Base-by-base conservation (phyloP, 768 basidiomycete genomes). In the Tephrocybe sp. region DNA sequence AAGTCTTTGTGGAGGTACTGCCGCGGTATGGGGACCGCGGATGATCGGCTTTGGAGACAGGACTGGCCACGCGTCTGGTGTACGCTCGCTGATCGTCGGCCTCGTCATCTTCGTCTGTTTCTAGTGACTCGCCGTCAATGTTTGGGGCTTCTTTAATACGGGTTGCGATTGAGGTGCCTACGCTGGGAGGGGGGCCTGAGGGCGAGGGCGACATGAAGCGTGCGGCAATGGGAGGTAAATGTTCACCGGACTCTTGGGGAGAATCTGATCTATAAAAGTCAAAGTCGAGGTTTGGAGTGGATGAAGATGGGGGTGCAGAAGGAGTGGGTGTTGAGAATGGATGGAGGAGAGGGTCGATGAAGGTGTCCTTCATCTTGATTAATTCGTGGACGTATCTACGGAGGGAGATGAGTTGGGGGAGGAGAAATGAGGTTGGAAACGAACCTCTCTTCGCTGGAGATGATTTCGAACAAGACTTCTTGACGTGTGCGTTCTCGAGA, bases 391-490 rank as follows among this genome's bases (percentile, higher is more conserved):
- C 92, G 63, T 98, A 98, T 83, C 94, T 97, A 50, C 25, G 46
- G 50, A 53, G 60, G 47, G 63, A 44, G 31, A 34, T 18, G 38
- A 44, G 24, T 52, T 53, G 28, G 34, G 9, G 44, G 39, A 13
- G 43, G 46, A 32, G 40, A 24, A 16, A 47, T 32, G 9, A 6
- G 4, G 16, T 7, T 24, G 37, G 25, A 36, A 21, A 69, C 12
- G 28, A 27, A 92, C 91, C 94, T 84, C 67, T 98, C 93, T 71
- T 98, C 95, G 57, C 91, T 93, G 25, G 89, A 87, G 41, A 98
- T 93, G 57, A 98, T 98, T 73, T 98, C 95, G 75, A 92, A 97
- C 22, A 98, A 69, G 5, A 98, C 95, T 71, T 98, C 95, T 68
- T 98, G 95, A 44, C 95, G 82, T 31, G 95, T 97, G 50, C 95